Percentiles rank a stretch among this genome's conserved stretches.
phyloP scores from a whole-genome alignment of 2,329 filamentous ascomycete genomes.

The Eutypella sp. region DNA sequence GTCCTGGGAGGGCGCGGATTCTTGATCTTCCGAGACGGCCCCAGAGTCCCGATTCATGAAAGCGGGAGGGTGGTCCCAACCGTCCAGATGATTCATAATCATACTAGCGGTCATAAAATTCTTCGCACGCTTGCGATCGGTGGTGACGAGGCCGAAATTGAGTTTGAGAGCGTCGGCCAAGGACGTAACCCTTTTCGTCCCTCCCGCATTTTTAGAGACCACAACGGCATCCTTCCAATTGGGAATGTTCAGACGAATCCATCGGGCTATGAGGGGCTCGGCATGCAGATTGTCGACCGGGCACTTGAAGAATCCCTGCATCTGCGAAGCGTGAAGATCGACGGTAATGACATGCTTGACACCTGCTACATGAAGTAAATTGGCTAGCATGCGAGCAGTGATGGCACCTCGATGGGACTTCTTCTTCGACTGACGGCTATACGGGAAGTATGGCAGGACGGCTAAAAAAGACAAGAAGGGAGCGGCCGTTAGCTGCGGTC shows the following conservation, averaged over 20 bases:
- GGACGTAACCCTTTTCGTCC: conserved; percentile 94
- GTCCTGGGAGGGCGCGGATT: conserved; percentile 17
- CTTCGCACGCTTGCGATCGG: conserved; percentile 62
- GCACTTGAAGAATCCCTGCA: conserved; percentile 98
- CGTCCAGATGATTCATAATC: conserved; percentile 66
- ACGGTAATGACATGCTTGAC: conserved; percentile 98
- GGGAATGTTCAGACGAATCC: conserved; percentile 85
- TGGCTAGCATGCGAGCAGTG: conserved; percentile 94
- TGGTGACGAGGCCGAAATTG: conserved; percentile 95
- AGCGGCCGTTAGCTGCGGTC: conserved; percentile 8
- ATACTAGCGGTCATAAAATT: conserved; percentile 76
- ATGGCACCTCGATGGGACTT: conserved; percentile 96
- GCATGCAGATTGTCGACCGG: conserved; percentile 97
- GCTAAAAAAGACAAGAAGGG: conserved; percentile 43
- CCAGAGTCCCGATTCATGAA: conserved; percentile 22
- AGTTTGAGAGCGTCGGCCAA: conserved; percentile 93
- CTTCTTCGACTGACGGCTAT: conserved; percentile 98
- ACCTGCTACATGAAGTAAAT: conserved; percentile 86
- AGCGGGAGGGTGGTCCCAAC: conserved; percentile 26
- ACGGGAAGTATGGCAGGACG: conserved; percentile 94
- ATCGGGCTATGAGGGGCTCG: conserved; percentile 89
- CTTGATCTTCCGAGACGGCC: conserved; percentile 17
- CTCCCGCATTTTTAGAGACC: conserved; percentile 96
- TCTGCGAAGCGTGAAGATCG: conserved; percentile 94
- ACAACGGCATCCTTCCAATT: conserved; percentile 91